Evolutionary conservation across 1,284 basidiomycete genomes (phyloP).

Genomic region (Heterobasidion parviporum): DNA sequence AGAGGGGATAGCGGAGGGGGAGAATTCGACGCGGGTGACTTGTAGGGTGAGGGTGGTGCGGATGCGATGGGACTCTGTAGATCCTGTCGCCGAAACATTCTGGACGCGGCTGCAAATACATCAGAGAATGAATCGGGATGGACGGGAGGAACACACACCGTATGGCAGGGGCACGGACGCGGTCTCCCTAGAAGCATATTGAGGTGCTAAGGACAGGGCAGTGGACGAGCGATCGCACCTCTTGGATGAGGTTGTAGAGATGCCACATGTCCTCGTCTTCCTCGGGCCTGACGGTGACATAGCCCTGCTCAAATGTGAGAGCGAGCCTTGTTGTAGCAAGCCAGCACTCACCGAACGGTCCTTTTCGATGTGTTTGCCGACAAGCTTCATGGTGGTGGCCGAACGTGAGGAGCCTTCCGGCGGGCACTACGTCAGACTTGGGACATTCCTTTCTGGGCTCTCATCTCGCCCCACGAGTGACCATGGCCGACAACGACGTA

Average conservation of each 20-base stretch:
- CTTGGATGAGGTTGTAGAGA: conserved; percentile 93
- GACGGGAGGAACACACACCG: conserved; percentile 35
- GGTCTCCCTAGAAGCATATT: conserved; percentile 52
- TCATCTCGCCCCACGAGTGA: background rate
- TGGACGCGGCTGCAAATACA: conserved; percentile 48
- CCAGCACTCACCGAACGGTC: conserved; percentile 56
- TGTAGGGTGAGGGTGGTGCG: conserved; percentile 79
- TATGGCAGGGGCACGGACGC: conserved; percentile 84
- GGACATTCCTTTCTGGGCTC: background rate
- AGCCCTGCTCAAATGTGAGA: conserved; percentile 44
- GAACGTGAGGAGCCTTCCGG: background rate
- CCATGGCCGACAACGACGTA: conserved; percentile 1
- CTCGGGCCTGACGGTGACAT: conserved; percentile 86
- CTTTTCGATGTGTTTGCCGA: conserved; percentile 72
- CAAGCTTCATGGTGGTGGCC: conserved; percentile 69
- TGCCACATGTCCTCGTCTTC: conserved; percentile 99
- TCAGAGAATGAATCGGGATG: conserved; percentile 2
- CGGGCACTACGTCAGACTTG: background rate
- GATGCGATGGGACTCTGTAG: conserved; percentile 86
- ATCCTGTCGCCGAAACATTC: conserved; percentile 85
- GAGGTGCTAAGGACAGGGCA: conserved; percentile 3
- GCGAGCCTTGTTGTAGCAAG: background rate
- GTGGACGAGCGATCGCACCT: conserved; percentile 29
- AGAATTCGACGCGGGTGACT: conserved; percentile 67
- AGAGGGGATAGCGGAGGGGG: conserved; percentile 49